A percentile compares a stretch with the other conserved stretches of the same genome.
Conservation (phyloP, 2,329 filamentous ascomycete species). For the Xylariaceae sp. region DNA sequence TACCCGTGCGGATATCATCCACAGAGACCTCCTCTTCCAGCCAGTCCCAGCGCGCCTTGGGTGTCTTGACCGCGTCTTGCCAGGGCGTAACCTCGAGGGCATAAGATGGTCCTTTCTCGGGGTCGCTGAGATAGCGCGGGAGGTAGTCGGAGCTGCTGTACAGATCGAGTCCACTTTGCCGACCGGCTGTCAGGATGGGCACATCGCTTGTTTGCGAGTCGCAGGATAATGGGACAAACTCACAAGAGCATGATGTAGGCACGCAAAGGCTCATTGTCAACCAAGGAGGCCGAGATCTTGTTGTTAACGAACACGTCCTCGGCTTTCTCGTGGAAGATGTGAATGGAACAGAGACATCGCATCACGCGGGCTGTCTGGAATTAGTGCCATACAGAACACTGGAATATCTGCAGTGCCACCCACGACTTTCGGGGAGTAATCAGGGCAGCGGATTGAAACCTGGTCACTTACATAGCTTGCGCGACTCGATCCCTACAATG, state of each 20-base stretch:
- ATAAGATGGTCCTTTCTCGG: conserved; percentile 28
- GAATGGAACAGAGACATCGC: conserved; percentile 33
- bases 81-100: conserved; percentile 29
- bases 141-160: conserved; percentile 32
- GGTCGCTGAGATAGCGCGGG: conserved; percentile 26
- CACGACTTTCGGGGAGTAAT: no score
- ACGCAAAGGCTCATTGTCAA: conserved; percentile 32
- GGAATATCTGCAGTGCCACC: no score
- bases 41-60: conserved; percentile 33
- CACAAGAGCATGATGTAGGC: conserved; percentile 34
- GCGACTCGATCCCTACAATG: conserved; percentile 26
- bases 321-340: conserved; percentile 30
- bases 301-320: conserved; percentile 34
- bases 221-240: conserved; percentile 7
- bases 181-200: not conserved
- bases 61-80: conserved; percentile 28
- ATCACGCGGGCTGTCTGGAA: conserved; percentile 34
- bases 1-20: conserved; percentile 2
- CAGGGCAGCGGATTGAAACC: no score
- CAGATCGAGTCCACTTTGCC: conserved; percentile 26
- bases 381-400: no score
- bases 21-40: conserved; percentile 26
- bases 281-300: conserved; percentile 31
- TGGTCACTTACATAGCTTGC: conserved; percentile 28
- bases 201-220: not conserved